Evolutionary conservation across 306 rosid genomes (phyloP), one percentile per base, ranked within the genome.

Genomic region (Quercus mongolica): DNA sequence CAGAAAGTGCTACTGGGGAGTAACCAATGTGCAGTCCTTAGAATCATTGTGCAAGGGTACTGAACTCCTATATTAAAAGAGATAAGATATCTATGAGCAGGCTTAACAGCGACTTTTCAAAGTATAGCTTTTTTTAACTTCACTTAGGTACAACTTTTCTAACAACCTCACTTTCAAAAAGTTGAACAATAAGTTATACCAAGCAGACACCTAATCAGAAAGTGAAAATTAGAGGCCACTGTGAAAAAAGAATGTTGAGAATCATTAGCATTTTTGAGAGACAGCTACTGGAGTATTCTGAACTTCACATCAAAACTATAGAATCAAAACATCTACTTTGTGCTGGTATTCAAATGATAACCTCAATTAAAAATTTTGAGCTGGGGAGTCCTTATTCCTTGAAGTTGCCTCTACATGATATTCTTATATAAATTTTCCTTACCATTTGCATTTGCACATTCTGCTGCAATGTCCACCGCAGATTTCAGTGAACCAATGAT

Each of bases 391-490:
- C 25, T 67, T 67, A 67, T 3, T 64, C 33, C n/a, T 12, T 62
- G 68, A 61, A 23, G 41, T 15, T 17, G 3, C 70, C 44, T 17
- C 23, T 17, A 64, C 31, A 10, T 6, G 12, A 15, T 14, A 6
- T 30, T n/a, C 46, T 30, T 30, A 1, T 2, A 65, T 6, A 65
- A 68, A 3, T 21, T 41, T 19, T n/a, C 76, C 79, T 75, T 9
- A 87, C 89, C 90, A 78, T 86, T 88, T 79, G 80, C 77, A 21
- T 82, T 58, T 55, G 92, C 87, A 79, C 92, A 90, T 76, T 86
- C 90, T 58, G 55, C 71, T 19, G 89, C 94, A 30, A 90, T 74
- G 72, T 90, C 94, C 4, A 83, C 4, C 19, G 82, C 92, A 20
- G 94, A 85, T 83, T 90, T 88, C 21, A n/a, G 52, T 21, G 92